Percentiles rank a stretch among this genome's conserved stretches.
phyloP scores from a whole-genome alignment of 2,329 filamentous ascomycete genomes.

The Erysiphe neolycopersici region DNA sequence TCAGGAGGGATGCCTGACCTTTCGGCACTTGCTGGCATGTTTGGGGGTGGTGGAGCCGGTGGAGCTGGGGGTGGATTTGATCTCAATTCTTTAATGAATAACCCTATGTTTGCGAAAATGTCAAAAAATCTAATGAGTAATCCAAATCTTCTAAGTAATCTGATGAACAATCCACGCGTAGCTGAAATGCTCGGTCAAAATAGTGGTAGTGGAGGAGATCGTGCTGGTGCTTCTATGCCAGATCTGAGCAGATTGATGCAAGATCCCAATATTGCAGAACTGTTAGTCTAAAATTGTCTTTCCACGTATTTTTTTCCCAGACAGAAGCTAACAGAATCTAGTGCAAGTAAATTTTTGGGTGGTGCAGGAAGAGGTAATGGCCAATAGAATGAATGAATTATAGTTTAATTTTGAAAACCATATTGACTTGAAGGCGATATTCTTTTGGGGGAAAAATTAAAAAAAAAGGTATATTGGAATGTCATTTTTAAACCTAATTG shows the following conservation, averaged over 20 bases:
- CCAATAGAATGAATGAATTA: background rate
- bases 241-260: conserved; percentile 69
- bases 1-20: conserved; percentile 40
- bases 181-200: conserved; percentile 56
- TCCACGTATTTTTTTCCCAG: background rate
- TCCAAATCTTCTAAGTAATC: conserved; percentile 66
- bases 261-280: conserved; percentile 73
- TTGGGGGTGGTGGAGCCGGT: conserved; percentile 34
- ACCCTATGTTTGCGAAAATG: conserved; percentile 96
- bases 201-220: conserved; percentile 26
- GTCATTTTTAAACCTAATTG: no score
- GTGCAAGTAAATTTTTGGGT: conserved; percentile 43
- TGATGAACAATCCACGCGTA: conserved; percentile 84
- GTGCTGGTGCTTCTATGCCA: conserved; percentile 49
- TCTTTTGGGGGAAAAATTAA: no score
- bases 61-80: conserved; percentile 51
- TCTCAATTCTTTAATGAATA: conserved; percentile 67
- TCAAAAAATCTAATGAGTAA: conserved; percentile 95
- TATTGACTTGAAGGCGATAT: no score
- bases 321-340: background rate
- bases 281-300: conserved; percentile 32
- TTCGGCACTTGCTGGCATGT: conserved; percentile 42
- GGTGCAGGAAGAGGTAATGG: conserved; percentile 11
- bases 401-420: no score
- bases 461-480: no score